These are phyloP conservation scores for Blastobotrys attinorum DNA, from an alignment of 805 yeast species.

Conservation along the genomic window DNA sequence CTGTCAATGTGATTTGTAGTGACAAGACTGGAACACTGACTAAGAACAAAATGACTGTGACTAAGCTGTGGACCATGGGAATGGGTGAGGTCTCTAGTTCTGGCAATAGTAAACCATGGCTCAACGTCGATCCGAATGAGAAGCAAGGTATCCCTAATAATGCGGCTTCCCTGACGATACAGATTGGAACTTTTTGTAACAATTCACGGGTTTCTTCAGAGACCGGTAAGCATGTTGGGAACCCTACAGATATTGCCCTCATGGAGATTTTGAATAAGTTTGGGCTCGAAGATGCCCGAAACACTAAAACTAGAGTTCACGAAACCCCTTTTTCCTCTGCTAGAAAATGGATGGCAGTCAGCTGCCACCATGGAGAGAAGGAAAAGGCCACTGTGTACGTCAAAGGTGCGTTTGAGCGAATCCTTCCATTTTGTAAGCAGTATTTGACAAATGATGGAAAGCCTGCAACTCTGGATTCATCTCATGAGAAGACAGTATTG, in stretches of 20 bases:
- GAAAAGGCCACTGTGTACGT: conserved; percentile 49
- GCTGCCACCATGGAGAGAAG: conserved; percentile 51
- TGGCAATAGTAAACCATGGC: conserved; percentile 10
- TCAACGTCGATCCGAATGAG: conserved; percentile 1
- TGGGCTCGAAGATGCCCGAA: conserved; percentile 63
- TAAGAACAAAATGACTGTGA: conserved; percentile 84
- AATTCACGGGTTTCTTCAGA: conserved; percentile 32
- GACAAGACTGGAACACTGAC: conserved; percentile 91
- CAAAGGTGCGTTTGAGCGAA: conserved; percentile 85
- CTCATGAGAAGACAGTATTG: conserved; percentile 35
- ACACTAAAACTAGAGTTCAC: conserved; percentile 45
- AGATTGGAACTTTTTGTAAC: conserved; percentile 30
- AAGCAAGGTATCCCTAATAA: conserved; percentile 11
- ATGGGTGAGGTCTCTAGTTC: conserved; percentile 20
- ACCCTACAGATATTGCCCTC: conserved; percentile 91
- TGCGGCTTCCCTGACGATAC: conserved; percentile 18
- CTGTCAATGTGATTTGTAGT: conserved; percentile 87
- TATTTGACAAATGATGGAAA: conserved; percentile 55
- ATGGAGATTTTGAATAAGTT: conserved; percentile 66
- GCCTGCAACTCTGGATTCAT: conserved; percentile 48
- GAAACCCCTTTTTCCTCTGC: conserved; percentile 82
- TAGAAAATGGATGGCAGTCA: conserved; percentile 87
- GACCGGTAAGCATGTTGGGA: conserved; percentile 72
- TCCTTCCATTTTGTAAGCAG: conserved; percentile 52
- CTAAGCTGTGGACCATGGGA: conserved; percentile 72